Conservation (phyloP, 345 rosid genomes). For the Cardamine chenopodiifolia region DNA sequence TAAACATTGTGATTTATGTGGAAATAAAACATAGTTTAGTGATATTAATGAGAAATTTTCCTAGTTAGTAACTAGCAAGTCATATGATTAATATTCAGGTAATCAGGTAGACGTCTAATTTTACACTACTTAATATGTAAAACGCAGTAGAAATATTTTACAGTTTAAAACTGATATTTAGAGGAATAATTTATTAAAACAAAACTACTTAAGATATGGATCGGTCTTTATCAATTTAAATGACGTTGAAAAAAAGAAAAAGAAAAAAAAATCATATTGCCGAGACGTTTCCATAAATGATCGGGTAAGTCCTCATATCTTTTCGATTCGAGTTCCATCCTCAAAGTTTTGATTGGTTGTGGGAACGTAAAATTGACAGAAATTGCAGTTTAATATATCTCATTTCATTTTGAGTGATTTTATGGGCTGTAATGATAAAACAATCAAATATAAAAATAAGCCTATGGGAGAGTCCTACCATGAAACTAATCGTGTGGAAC, state of each 20-base stretch:
- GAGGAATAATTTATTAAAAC: too few species aligned
- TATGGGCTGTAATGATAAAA: conserved; percentile 25
- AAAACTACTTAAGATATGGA: too few species aligned
- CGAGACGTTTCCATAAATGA: too few species aligned
- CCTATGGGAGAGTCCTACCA: conserved; percentile 17
- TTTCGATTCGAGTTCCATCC: too few species aligned
- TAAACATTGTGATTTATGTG: too few species aligned
- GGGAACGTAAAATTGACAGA: background rate
- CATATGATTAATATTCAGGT: background rate
- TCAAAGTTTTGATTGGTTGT: background rate
- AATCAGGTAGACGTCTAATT: background rate
- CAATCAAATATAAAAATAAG: conserved; percentile 17
- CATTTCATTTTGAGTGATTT: background rate
- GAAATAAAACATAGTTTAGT: too few species aligned
- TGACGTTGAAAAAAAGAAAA: too few species aligned
- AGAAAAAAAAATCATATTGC: too few species aligned
- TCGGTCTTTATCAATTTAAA: too few species aligned
- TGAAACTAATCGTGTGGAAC: conserved; percentile 36
- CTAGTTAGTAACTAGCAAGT: too few species aligned
- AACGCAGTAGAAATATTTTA: background rate
- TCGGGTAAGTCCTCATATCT: too few species aligned
- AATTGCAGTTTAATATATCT: background rate
- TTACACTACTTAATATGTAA: background rate
- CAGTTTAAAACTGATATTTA: background rate
- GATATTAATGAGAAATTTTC: too few species aligned